Evolutionary conservation across 768 basidiomycete genomes (phyloP).

Genomic region (Coprinopsis marcescibilis): DNA sequence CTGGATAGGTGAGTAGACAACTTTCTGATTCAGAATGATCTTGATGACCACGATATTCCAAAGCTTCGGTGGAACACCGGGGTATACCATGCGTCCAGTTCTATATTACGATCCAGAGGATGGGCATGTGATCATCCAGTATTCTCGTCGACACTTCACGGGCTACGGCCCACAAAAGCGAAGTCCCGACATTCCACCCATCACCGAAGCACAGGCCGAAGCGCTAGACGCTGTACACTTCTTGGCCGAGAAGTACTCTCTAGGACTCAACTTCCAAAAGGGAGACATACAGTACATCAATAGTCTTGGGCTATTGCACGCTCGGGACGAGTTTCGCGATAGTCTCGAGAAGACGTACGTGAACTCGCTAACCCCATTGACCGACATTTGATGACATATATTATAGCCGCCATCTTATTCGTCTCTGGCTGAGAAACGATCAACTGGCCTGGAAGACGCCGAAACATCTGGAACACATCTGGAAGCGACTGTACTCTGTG

Average conservation of each 20-base stretch:
- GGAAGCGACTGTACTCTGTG: constrained; percentile 34
- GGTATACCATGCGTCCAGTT: constrained; percentile 31
- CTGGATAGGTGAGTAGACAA: constrained; percentile 28
- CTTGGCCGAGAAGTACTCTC: constrained; percentile 36
- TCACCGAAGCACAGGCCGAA: constrained; percentile 45
- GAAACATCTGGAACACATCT: constrained; percentile 29
- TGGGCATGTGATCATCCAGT: constrained; percentile 36
- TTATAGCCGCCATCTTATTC: constrained; percentile 36
- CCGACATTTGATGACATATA: neutral
- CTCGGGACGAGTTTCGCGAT: constrained; percentile 38
- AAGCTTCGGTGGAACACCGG: constrained; percentile 34
- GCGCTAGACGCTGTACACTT: constrained; percentile 42
- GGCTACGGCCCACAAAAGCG: constrained; percentile 33
- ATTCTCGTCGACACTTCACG: constrained; percentile 41
- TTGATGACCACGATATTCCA: neutral
- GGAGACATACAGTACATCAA: constrained; percentile 48
- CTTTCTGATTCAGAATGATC: neutral
- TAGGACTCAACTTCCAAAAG: constrained; percentile 41
- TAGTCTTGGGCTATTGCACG: constrained; percentile 38
- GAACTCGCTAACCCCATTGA: neutral
- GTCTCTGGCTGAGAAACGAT: constrained; percentile 42
- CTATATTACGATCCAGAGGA: constrained; percentile 30
- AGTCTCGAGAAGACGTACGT: constrained; percentile 37
- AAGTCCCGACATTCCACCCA: constrained; percentile 35
- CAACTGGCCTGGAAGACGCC: constrained; percentile 42